Evolutionary conservation across 352 stramenopile species (phyloP).

Genomic region (Globisporangium spinosum): DNA sequence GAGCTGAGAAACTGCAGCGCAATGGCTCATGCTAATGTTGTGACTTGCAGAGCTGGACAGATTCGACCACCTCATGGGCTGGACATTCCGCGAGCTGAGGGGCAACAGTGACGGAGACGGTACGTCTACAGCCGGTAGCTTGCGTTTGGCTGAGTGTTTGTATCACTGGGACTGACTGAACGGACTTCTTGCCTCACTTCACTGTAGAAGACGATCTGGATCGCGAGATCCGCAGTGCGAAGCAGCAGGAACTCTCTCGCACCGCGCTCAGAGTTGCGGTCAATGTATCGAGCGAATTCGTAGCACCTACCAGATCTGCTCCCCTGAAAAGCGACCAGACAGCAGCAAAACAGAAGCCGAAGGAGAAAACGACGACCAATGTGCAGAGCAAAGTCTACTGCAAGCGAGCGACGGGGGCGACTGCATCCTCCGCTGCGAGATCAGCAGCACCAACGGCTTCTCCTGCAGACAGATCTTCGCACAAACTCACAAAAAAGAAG

Average conservation of each 20-base stretch:
- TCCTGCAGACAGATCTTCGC: neutral
- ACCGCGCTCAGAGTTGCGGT: conserved; percentile 36
- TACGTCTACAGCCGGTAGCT: conserved; percentile 2
- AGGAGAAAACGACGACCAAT: conserved; percentile 9
- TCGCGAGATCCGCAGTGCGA: conserved; percentile 11
- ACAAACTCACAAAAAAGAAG: conserved; percentile 4
- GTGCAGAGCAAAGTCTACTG: conserved; percentile 25
- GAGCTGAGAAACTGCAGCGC: neutral
- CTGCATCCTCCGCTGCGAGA: conserved; percentile 13
- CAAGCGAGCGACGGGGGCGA: conserved; percentile 26
- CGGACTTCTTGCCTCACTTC: neutral
- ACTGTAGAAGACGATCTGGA: conserved; percentile 15
- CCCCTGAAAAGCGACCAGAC: neutral
- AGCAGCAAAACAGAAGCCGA: conserved; percentile 18
- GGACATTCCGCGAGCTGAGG: conserved; percentile 40
- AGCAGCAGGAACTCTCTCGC: conserved; percentile 23
- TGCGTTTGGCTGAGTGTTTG: neutral
- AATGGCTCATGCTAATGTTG: neutral
- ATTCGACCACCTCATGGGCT: conserved; percentile 63
- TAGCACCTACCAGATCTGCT: conserved; percentile 21
- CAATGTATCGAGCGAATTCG: conserved; percentile 41
- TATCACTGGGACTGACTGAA: no score
- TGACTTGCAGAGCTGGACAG: conserved; percentile 39
- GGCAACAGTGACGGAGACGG: conserved; percentile 10
- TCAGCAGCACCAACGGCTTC: neutral